Conservation (phyloP, 1,284 basidiomycete genomes). For the Tremellales sp. region DNA sequence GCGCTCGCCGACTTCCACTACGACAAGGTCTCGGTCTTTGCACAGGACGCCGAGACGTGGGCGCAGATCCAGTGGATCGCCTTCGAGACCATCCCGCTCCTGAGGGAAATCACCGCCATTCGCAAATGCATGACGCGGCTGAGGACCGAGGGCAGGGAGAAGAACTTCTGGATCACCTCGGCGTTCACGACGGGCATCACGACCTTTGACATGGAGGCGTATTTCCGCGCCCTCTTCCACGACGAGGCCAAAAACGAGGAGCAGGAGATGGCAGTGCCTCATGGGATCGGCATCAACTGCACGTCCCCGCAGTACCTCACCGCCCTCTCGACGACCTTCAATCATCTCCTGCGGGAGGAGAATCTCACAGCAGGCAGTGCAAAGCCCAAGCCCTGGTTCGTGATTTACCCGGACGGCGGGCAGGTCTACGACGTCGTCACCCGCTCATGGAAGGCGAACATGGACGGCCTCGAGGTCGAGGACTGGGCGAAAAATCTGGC, state of each 20-base stretch:
- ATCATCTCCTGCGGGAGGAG: slow-evolving; percentile 1
- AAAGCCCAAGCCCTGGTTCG: slow-evolving; percentile 54
- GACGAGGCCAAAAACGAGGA: slow-evolving; percentile 1
- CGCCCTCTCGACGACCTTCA: slow-evolving; percentile 28
- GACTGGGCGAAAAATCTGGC: slow-evolving; percentile 54
- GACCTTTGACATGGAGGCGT: slow-evolving; percentile 49
- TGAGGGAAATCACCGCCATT: slow-evolving; percentile 64
- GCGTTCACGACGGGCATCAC: slow-evolving; percentile 59
- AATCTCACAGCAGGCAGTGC: not conserved
- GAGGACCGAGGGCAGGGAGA: slow-evolving; percentile 40
- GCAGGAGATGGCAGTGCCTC: slow-evolving; percentile 36
- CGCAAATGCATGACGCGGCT: slow-evolving; percentile 55
- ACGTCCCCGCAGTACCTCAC: slow-evolving; percentile 49
- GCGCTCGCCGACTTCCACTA: slow-evolving; percentile 65
- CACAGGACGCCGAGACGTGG: slow-evolving; percentile 57
- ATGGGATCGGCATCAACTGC: slow-evolving; percentile 69
- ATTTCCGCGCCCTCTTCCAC: slow-evolving; percentile 38
- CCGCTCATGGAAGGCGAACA: slow-evolving; percentile 51
- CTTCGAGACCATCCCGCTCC: slow-evolving; percentile 74
- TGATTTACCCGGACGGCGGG: slow-evolving; percentile 71
- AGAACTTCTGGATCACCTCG: slow-evolving; percentile 73
- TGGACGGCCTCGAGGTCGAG: slow-evolving; percentile 15
- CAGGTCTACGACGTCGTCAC: slow-evolving; percentile 56
- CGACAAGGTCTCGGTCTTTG: slow-evolving; percentile 59
- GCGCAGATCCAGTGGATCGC: slow-evolving; percentile 60